Percentiles rank a stretch among this genome's conserved stretches.
Evolutionary conservation across 2,329 filamentous ascomycete species (phyloP).

Genomic region (Exophiala calicioides): DNA sequence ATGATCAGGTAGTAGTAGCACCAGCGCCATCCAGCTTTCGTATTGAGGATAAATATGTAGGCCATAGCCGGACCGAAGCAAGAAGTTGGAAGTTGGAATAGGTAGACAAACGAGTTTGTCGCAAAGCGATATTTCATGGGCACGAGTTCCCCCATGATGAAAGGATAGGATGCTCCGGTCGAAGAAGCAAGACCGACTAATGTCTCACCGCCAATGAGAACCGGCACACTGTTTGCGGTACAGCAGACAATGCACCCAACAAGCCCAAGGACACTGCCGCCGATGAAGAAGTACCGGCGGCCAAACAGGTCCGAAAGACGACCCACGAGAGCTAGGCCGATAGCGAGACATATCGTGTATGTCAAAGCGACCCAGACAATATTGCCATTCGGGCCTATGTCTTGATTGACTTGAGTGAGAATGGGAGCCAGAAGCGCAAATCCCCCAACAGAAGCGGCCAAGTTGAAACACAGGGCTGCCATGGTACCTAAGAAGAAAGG

Average conservation of each 20-base stretch:
- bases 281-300: constrained; percentile 38
- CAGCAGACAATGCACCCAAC: constrained; percentile 42
- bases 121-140: constrained; percentile 1
- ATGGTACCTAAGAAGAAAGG: no score
- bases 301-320: constrained; percentile 40
- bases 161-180: not conserved
- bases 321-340: constrained; percentile 36
- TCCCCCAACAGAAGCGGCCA: not conserved
- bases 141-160: not conserved
- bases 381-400: constrained; percentile 35
- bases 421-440: constrained; percentile 9
- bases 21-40: constrained; percentile 6
- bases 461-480: not conserved
- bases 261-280: constrained; percentile 35
- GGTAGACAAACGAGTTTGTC: not conserved
- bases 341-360: constrained; percentile 31
- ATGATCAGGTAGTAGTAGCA: constrained; percentile 6
- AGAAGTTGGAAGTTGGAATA: not conserved
- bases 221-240: constrained; percentile 38
- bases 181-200: not conserved
- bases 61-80: constrained; percentile 1
- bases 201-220: constrained; percentile 35
- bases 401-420: constrained; percentile 33
- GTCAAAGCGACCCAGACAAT: constrained; percentile 35
- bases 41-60: not conserved